These are phyloP conservation scores for Hyaloscypha hepaticicola DNA, from an alignment of 495 filamentous ascomycete genomes.

Conservation along the genomic window DNA sequence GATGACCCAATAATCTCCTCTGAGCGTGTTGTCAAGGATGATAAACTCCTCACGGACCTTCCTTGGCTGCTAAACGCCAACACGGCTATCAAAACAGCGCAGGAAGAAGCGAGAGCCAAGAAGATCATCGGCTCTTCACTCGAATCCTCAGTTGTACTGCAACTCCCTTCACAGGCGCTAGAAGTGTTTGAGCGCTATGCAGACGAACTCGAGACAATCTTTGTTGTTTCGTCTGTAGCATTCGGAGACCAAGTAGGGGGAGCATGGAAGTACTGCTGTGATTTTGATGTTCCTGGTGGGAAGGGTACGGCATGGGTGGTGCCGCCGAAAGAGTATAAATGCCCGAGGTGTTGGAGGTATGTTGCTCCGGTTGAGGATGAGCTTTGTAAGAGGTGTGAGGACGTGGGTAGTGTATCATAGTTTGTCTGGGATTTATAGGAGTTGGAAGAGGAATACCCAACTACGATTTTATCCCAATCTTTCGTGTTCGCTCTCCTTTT, in stretches of 20 bases:
- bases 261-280: slow-evolving; percentile 54
- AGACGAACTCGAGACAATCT: slow-evolving; percentile 67
- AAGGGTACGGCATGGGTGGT: slow-evolving; percentile 54
- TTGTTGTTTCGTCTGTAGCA: slow-evolving; percentile 72
- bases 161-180: slow-evolving; percentile 27
- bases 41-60: slow-evolving; percentile 46
- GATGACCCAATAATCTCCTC: slow-evolving; percentile 30
- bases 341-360: slow-evolving; percentile 86
- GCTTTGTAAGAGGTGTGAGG: slow-evolving; percentile 73
- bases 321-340: slow-evolving; percentile 70
- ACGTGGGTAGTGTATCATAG: slow-evolving; percentile 48
- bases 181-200: slow-evolving; percentile 51
- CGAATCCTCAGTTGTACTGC: slow-evolving; percentile 62
- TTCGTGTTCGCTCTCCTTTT: too few relatives aligned
- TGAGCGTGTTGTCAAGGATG: slow-evolving; percentile 40
- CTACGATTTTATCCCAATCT: too few relatives aligned
- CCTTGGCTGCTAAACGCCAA: slow-evolving; percentile 56
- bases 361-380: slow-evolving; percentile 55
- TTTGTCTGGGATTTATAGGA: background rate
- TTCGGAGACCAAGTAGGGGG: slow-evolving; percentile 38
- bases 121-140: slow-evolving; percentile 74
- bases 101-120: slow-evolving; percentile 62
- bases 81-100: slow-evolving; percentile 64
- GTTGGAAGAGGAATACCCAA: background rate
- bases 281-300: slow-evolving; percentile 51